phyloP scores from a whole-genome alignment of 2,329 filamentous ascomycete genomes.

The Exophiala viscosa region DNA sequence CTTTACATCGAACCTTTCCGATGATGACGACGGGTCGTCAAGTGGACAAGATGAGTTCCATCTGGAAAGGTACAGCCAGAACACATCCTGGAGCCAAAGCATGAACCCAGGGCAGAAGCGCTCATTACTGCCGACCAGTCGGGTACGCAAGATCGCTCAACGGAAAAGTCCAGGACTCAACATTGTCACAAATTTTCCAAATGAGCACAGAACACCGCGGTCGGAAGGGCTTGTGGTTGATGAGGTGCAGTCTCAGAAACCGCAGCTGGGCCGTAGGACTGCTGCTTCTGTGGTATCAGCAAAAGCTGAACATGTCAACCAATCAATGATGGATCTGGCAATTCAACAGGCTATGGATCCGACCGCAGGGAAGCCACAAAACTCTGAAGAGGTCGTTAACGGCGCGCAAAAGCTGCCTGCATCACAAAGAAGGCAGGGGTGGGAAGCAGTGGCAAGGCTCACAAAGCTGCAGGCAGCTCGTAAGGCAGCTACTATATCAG shows the following conservation, averaged over 20 bases:
- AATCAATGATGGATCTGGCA: not conserved
- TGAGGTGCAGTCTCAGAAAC: conserved; percentile 23
- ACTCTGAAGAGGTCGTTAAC: not conserved
- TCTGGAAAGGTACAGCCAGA: conserved; percentile 27
- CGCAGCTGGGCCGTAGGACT: conserved; percentile 16
- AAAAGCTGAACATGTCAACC: conserved; percentile 21
- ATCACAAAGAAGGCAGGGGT: conserved; percentile 5
- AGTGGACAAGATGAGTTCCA: conserved; percentile 28
- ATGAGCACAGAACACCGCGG: conserved; percentile 12
- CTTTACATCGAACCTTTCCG: conserved; percentile 16
- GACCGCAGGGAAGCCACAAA: too few relatives aligned
- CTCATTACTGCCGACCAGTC: too few relatives aligned
- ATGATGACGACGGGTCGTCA: conserved; percentile 18
- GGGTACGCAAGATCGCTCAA: not conserved
- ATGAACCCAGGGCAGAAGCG: too few relatives aligned
- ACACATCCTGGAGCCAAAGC: not conserved
- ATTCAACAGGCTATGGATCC: not conserved
- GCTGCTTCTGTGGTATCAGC: conserved; percentile 23
- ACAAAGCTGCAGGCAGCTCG: conserved; percentile 13
- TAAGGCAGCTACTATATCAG: not conserved
- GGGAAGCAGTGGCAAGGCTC: conserved; percentile 9
- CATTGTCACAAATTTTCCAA: conserved; percentile 41
- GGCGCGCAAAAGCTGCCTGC: not conserved
- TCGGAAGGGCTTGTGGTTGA: conserved; percentile 22
- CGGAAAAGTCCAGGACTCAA: conserved; percentile 39